Conservation (phyloP, 345 rosid species). For the Leavenworthia alabamica region DNA sequence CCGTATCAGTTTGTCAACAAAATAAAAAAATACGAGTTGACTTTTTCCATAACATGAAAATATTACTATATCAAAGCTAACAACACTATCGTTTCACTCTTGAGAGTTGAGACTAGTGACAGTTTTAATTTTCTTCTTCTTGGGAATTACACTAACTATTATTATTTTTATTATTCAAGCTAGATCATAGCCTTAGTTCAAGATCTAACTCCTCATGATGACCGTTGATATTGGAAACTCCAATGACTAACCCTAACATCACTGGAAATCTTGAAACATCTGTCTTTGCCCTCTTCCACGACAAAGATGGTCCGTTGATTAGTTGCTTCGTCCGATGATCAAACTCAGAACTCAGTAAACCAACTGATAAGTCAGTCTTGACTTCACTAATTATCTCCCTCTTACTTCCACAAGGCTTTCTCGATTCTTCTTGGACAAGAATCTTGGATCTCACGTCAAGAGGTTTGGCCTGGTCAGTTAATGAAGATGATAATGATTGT, state of each 20-base stretch:
- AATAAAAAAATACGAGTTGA: not conserved
- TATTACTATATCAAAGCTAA: slow-evolving; percentile 27
- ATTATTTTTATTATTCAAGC: slow-evolving; percentile 12
- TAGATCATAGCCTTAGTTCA: slow-evolving; percentile 86
- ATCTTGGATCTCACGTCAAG: slow-evolving; percentile 6
- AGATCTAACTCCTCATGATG: slow-evolving; percentile 62
- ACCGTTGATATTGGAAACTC: slow-evolving; percentile 27
- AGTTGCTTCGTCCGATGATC: not conserved
- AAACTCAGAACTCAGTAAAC: slow-evolving; percentile 16
- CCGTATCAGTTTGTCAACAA: too few relatives aligned
- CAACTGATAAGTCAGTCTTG: slow-evolving; percentile 25
- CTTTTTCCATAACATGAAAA: slow-evolving; percentile 14
- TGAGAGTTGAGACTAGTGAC: slow-evolving; percentile 21
- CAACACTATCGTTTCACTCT: slow-evolving; percentile 27
- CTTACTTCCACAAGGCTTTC: slow-evolving; percentile 11
- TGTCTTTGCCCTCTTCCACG: slow-evolving; percentile 17
- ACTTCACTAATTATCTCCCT: slow-evolving; percentile 24
- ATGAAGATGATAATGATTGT: slow-evolving; percentile 29
- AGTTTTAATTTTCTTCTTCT: slow-evolving; percentile 14
- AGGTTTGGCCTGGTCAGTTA: slow-evolving; percentile 15
- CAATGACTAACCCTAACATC: slow-evolving; percentile 33
- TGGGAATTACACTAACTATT: slow-evolving; percentile 18
- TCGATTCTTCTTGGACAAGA: slow-evolving; percentile 8
- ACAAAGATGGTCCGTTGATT: not conserved
- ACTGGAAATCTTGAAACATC: slow-evolving; percentile 24